Evolutionary conservation across 345 rosid genomes (phyloP), one percentile per base, ranked within the genome.

Genomic region (Anacardium occidentale): DNA sequence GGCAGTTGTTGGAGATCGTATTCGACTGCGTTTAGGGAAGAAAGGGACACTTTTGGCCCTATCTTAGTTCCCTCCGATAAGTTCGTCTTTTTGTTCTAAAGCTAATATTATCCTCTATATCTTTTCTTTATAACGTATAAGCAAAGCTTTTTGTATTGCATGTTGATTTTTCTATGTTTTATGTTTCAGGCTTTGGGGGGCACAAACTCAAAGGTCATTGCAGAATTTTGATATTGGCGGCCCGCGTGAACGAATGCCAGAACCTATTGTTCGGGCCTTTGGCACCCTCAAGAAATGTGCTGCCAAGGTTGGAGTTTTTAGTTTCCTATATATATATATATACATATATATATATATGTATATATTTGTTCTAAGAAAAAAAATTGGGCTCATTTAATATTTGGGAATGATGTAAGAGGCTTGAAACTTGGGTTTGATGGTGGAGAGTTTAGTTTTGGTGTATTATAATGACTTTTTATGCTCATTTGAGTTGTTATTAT

Each of bases 201-300:
- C 99, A 1, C 99, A 95, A 64, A 95, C 98, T 25, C 99, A 95
- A 76, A 86, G 99, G 80, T 92, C 98, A 59, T 73, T 92, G 76
- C 99, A 91, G 78, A 95, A 92, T 58, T 95, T 95, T 70, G 97
- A 95, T 60, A 95, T 95, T 0, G 99, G 99, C 6, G 98, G 99
- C 2, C 93, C 87, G 72, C 87, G 94, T 1, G 98, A 95, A 80
- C 81, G 90, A 29, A 95, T 92, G 96, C 99, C 99, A 1, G 97
- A 91, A 24, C 99, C 99, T 0, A 91, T 95, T 34, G 78, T 95
- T 79, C 97, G 94, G 10, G 98, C 99, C 69, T 95, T 92, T 71
- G 99, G 98, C 32, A 76, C 88, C 71, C 89, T 95, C 69, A 95
- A 95, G 84, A 95, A 95, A 77, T 95, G 97, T 71, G 96, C 96